Evolutionary conservation across 2,329 filamentous ascomycete genomes (phyloP).

Genomic region (Fusarium liriodendri): DNA sequence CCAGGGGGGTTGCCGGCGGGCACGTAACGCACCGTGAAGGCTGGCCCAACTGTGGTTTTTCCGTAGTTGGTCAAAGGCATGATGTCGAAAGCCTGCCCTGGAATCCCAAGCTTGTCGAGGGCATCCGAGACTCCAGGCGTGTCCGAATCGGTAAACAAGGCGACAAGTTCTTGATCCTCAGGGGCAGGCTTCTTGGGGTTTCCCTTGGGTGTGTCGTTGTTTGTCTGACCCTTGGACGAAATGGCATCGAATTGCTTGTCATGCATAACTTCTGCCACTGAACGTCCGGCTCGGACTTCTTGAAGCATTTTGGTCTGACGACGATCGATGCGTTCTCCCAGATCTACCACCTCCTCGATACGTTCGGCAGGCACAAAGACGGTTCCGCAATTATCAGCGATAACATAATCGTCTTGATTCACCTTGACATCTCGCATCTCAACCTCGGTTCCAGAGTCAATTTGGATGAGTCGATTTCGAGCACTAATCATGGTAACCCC

Average conservation of each 20-base stretch:
- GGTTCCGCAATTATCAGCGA: neutral
- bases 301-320: neutral
- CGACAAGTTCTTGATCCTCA: neutral
- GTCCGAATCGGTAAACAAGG: neutral
- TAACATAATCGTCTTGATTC: neutral
- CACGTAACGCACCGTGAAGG: slow-evolving; percentile 49
- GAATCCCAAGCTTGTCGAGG: slow-evolving; percentile 5
- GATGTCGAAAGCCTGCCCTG: slow-evolving; percentile 29
- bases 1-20: slow-evolving; percentile 14
- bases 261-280: neutral
- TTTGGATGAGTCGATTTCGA: neutral
- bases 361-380: neutral
- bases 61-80: slow-evolving; percentile 41
- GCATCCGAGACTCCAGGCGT: neutral
- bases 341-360: neutral
- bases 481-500: neutral
- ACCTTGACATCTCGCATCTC: neutral
- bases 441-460: neutral
- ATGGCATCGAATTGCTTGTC: neutral
- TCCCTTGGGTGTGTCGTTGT: neutral
- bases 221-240: neutral
- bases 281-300: neutral
- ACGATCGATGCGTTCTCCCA: neutral
- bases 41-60: slow-evolving; percentile 46
- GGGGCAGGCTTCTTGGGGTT: neutral